Base-by-base conservation (phyloP, 176 grass and related monocot species). In the Ensete ventricosum region DNA sequence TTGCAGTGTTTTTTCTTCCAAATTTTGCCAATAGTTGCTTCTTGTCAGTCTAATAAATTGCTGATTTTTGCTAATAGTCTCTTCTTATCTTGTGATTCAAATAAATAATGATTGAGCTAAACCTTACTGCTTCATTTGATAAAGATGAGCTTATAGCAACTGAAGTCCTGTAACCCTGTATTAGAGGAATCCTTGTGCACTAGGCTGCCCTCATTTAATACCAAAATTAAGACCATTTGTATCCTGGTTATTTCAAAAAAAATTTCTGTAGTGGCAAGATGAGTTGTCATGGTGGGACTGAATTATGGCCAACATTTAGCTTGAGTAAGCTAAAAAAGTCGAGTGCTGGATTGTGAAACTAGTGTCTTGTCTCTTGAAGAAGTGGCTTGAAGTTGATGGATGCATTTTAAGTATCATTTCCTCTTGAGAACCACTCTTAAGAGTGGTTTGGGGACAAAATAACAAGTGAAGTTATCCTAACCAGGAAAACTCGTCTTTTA, bases 1-100 rank as follows among this genome's bases (percentile, higher is more conserved):
- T 87, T 24, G 23, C 43, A 53, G n/a, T 54, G n/a, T 73, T 79
- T 53, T n/a, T 4, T 73, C 34, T 2, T 27, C 23, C 34, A 43
- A 43, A 43, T 43, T 20, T 50, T 14, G 12, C 17, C 19, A 70
- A 70, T 70, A n/a, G 8, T 50, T 34, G n/a, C 26, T 49, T 69
- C 67, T 69, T 67, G 14, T 8, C 12, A 43, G 34, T 43, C 3
- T 43, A 43, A 43, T 43, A 43, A 43, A 43, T 43, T 43, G 34
- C 34, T 43, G 34, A 43, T 43, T 43, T 20, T 50, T 14, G 4
- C 9, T n/a, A 70, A 70, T 52, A n/a, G 8, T 50, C 23, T 19
- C 26, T 49, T 69, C 67, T 69, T 67, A 34, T 8, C 25, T 29
- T 34, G 11, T 26, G 6, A 67, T 43, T 16, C 25, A 67, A 13